These are phyloP conservation scores for Cryptosporidium bovis DNA, from an alignment of 169 alveolate genomes.

Conservation along the genomic window DNA sequence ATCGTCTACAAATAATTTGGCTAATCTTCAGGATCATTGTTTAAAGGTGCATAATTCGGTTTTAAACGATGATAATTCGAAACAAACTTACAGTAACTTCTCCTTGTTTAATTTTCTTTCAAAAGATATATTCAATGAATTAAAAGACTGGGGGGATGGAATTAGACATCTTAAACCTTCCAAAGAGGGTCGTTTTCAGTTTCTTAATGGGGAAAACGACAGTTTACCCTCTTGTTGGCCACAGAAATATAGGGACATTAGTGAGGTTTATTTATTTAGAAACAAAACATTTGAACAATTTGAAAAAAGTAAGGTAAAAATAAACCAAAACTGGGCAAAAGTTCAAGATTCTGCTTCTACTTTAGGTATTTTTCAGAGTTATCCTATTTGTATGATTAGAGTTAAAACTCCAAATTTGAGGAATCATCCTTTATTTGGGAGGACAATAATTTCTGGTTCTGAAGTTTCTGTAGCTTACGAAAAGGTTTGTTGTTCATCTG, in stretches of 20 bases:
- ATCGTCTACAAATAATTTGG: background rate
- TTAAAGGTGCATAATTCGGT: background rate
- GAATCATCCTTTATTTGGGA: conserved; percentile 53
- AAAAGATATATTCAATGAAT: background rate
- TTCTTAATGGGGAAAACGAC: background rate
- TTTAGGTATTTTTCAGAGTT: conserved; percentile 6
- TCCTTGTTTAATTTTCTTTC: background rate
- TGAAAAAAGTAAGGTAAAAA: conserved; percentile 21
- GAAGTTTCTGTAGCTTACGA: conserved; percentile 11
- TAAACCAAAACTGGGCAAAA: conserved; percentile 2
- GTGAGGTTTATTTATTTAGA: conserved; percentile 12
- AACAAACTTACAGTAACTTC: background rate
- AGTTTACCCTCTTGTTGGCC: conserved; percentile 68
- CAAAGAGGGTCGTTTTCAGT: background rate
- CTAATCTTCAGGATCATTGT: background rate
- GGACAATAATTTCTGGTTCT: conserved; percentile 51
- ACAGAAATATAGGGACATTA: conserved; percentile 21
- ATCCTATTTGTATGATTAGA: conserved; percentile 53
- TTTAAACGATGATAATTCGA: background rate
- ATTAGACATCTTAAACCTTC: background rate
- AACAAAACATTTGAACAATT: conserved; percentile 42
- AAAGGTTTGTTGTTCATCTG: background rate
- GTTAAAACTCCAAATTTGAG: background rate
- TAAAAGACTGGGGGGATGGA: conserved; percentile 23
- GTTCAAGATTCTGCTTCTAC: conserved; percentile 1